A percentile compares a stretch with the other conserved stretches of the same genome.
Evolutionary conservation across 768 basidiomycete genomes (phyloP).

Genomic region (Clitopilus hobsonii): DNA sequence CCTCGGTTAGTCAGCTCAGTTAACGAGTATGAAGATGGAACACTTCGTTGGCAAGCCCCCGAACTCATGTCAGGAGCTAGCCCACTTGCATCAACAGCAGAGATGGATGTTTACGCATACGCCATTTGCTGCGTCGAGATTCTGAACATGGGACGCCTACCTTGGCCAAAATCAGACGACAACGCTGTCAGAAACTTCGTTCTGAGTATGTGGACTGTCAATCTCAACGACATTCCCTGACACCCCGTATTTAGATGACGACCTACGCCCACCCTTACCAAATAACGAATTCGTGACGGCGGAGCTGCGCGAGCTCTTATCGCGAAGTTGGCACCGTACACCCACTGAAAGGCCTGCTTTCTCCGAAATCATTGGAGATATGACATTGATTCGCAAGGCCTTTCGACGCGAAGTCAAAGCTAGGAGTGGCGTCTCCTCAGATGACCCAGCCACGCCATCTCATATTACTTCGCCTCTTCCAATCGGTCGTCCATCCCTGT

Average conservation of each 20-base stretch:
- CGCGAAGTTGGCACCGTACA: conserved; percentile 51
- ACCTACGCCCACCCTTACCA: conserved; percentile 43
- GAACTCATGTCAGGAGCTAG: conserved; percentile 49
- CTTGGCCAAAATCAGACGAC: conserved; percentile 52
- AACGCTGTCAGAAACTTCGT: conserved; percentile 46
- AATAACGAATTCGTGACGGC: conserved; percentile 25
- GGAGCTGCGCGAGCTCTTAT: conserved; percentile 39
- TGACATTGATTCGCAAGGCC: conserved; percentile 41
- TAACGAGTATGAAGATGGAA: neutral
- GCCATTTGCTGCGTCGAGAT: conserved; percentile 63
- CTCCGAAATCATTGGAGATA: conserved; percentile 35
- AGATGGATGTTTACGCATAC: conserved; percentile 66
- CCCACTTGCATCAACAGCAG: conserved; percentile 34
- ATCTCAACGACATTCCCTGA: no score
- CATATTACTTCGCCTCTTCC: neutral
- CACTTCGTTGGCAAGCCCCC: conserved; percentile 64
- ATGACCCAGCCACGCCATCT: neutral
- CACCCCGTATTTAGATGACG: neutral
- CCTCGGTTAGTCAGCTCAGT: conserved; percentile 18
- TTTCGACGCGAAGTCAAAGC: conserved; percentile 24
- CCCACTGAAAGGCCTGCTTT: conserved; percentile 53
- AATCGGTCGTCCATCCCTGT: no score
- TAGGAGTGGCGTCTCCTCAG: neutral
- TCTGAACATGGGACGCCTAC: conserved; percentile 54
- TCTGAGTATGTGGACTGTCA: conserved; percentile 29